Evolutionary conservation across 345 rosid species (phyloP).

Genomic region (Brassica cretica): DNA sequence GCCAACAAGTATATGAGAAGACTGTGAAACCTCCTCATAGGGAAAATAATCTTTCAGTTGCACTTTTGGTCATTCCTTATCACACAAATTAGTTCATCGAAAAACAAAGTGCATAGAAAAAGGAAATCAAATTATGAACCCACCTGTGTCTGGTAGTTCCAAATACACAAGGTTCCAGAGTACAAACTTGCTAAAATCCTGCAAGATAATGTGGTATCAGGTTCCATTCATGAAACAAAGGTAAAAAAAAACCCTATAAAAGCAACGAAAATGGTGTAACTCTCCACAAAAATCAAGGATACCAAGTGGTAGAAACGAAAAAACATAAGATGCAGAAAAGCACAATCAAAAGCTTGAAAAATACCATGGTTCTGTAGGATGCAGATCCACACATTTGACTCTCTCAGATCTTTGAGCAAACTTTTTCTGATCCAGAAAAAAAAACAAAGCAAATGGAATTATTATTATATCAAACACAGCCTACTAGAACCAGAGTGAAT

Average conservation of each 20-base stretch:
- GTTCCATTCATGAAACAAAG: slow-evolving; percentile 7
- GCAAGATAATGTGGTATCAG: slow-evolving; percentile 15
- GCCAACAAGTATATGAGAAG: neutral
- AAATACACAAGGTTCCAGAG: slow-evolving; percentile 63
- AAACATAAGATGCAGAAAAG: neutral
- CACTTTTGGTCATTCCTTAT: neutral
- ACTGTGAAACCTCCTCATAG: slow-evolving; percentile 1
- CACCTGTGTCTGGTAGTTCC: slow-evolving; percentile 61
- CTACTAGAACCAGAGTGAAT: neutral
- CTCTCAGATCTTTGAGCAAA: slow-evolving; percentile 58
- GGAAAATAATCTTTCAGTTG: neutral
- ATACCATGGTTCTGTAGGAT: slow-evolving; percentile 30
- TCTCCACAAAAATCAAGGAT: neutral
- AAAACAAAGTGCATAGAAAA: neutral
- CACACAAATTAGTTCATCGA: neutral
- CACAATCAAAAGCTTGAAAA: neutral
- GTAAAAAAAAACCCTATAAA: neutral
- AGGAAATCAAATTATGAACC: slow-evolving; percentile 7
- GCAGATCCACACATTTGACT: slow-evolving; percentile 72
- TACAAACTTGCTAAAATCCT: slow-evolving; percentile 73
- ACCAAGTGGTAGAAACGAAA: neutral
- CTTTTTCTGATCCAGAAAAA: slow-evolving; percentile 49
- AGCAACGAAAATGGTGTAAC: slow-evolving; percentile 7
- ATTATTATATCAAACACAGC: slow-evolving; percentile 4
- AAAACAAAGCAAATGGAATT: slow-evolving; percentile 16